Conservation (phyloP, 331 rosid species). For the Dryas integrifolia region DNA sequence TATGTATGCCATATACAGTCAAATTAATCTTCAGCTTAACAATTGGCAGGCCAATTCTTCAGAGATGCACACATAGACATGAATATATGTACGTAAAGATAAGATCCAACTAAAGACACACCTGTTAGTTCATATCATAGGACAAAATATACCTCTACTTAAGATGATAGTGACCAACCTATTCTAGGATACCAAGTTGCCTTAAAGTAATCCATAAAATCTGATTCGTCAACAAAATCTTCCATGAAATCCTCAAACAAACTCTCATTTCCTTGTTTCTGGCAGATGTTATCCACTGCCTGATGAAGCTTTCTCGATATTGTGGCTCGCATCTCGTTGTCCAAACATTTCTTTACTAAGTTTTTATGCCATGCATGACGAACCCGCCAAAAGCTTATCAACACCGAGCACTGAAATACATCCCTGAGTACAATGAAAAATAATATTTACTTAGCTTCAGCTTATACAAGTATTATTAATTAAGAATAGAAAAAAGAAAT, state of each 20-base stretch:
- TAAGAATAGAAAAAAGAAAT: neutral
- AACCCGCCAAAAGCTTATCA: slow-evolving; percentile 82
- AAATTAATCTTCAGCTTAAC: neutral
- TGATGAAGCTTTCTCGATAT: slow-evolving; percentile 59
- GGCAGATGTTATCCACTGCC: slow-evolving; percentile 59
- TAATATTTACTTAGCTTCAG: slow-evolving; percentile 11
- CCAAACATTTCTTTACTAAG: slow-evolving; percentile 51
- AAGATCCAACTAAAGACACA: neutral
- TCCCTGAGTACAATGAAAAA: slow-evolving; percentile 54
- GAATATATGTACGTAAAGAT: neutral
- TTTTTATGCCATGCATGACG: slow-evolving; percentile 91
- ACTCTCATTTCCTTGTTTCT: slow-evolving; percentile 42
- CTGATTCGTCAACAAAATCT: slow-evolving; percentile 66
- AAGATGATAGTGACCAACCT: slow-evolving; percentile 54
- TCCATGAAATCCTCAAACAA: slow-evolving; percentile 70
- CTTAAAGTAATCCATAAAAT: slow-evolving; percentile 83
- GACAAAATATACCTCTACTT: slow-evolving; percentile 16
- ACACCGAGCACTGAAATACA: slow-evolving; percentile 78
- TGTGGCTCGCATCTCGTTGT: slow-evolving; percentile 57
- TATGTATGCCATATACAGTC: neutral
- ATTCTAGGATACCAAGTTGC: slow-evolving; percentile 81
- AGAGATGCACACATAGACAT: neutral
- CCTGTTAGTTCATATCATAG: neutral
- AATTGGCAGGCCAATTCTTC: neutral
- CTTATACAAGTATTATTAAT: neutral